Percentiles rank a stretch among this genome's conserved stretches.
phyloP scores from a whole-genome alignment of 108 stramenopile species.

The Pseudonitzschia pungens region DNA sequence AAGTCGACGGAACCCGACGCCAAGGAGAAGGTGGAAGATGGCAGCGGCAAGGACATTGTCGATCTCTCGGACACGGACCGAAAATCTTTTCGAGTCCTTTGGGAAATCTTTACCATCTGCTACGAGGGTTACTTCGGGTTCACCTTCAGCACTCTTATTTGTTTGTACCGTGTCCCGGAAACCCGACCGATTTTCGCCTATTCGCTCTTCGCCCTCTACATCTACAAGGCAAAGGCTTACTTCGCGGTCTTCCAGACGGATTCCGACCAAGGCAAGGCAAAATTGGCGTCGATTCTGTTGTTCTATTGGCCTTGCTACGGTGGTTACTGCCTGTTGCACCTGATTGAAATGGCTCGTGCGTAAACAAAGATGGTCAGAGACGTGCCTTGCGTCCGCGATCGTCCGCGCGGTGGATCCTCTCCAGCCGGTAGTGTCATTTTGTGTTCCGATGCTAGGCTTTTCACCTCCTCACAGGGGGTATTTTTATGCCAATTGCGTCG shows the following conservation, averaged over 20 bases:
- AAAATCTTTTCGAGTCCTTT: slow-evolving; percentile 11
- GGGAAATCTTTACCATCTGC: slow-evolving; percentile 8
- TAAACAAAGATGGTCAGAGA: no score
- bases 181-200: slow-evolving; percentile 12
- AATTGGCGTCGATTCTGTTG: background rate
- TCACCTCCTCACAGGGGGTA: background rate
- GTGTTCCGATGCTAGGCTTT: background rate
- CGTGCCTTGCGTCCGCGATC: no score
- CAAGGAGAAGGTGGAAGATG: slow-evolving; percentile 3
- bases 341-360: background rate
- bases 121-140: slow-evolving; percentile 19
- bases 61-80: slow-evolving; percentile 15
- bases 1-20: background rate
- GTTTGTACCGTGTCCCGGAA: slow-evolving; percentile 2
- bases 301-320: slow-evolving; percentile 19
- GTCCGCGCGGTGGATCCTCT: no score
- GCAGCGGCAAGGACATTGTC: background rate
- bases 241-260: background rate
- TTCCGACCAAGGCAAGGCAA: background rate
- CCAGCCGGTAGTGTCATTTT: background rate
- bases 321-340: slow-evolving; percentile 12
- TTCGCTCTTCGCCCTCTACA: slow-evolving; percentile 7
- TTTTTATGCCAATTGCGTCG: background rate
- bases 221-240: slow-evolving; percentile 5
- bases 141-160: slow-evolving; percentile 8